phyloP scores from a whole-genome alignment of 306 rosid genomes.

The Mimosa bimucronata region DNA sequence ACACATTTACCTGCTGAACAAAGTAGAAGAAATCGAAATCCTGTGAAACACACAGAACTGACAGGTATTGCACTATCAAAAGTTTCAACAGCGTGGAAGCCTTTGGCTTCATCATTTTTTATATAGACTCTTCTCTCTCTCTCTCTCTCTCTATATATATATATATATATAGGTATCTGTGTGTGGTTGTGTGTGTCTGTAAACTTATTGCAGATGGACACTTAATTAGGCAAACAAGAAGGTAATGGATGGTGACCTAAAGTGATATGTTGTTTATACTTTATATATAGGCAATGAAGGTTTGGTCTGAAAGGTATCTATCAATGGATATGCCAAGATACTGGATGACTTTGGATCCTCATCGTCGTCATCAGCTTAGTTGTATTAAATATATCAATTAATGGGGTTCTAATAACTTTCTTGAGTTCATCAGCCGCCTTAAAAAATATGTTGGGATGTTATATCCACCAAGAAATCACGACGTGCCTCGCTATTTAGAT shows the following conservation, averaged over 20 bases:
- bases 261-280: not conserved
- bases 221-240: conserved; percentile 16
- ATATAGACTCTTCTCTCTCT: conserved; percentile 4
- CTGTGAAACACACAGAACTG: conserved; percentile 50
- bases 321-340: conserved; percentile 41
- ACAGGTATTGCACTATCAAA: conserved; percentile 48
- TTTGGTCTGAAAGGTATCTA: conserved; percentile 3
- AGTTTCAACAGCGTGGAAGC: conserved; percentile 43
- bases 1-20: conserved; percentile 67
- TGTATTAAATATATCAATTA: not conserved
- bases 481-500: not conserved
- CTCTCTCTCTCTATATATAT: not conserved
- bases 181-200: too few relatives aligned
- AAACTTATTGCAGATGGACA: not conserved
- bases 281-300: conserved; percentile 30
- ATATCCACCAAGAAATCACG: not conserved
- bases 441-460: not conserved
- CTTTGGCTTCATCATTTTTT: conserved; percentile 45
- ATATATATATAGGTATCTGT: not conserved
- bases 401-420: not conserved
- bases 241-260: conserved; percentile 19
- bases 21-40: conserved; percentile 86
- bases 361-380: not conserved
- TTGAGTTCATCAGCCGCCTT: not conserved
- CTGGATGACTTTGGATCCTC: not conserved